These are phyloP conservation scores for Novakomyces olei DNA, from an alignment of 805 yeast species.

Conservation along the genomic window DNA sequence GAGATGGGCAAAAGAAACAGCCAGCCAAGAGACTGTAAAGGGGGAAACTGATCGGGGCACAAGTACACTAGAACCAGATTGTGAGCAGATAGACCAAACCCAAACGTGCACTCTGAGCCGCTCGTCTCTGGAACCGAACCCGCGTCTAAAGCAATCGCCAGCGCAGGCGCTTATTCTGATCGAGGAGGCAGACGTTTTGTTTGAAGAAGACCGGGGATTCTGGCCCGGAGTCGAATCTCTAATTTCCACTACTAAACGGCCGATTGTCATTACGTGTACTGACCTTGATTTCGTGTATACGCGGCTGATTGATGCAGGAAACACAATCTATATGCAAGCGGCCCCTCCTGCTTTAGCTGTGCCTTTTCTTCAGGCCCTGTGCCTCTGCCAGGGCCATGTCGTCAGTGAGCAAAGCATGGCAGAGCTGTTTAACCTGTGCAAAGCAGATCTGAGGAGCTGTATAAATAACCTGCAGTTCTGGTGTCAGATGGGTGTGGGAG, in stretches of 20 bases:
- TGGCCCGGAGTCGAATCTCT: constrained; percentile 53
- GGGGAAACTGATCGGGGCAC: too few relatives aligned
- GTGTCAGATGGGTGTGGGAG: constrained; percentile 13
- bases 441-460: constrained; percentile 12
- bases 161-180: constrained; percentile 58
- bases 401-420: constrained; percentile 10
- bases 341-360: constrained; percentile 8
- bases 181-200: constrained; percentile 69
- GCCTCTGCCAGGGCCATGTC: constrained; percentile 18
- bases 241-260: constrained; percentile 39
- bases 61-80: too few relatives aligned
- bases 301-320: constrained; percentile 21
- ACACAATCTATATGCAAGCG: constrained; percentile 17
- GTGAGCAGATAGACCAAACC: constrained; percentile 6
- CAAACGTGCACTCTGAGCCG: too few relatives aligned
- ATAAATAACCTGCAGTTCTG: constrained; percentile 11
- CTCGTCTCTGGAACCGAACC: too few relatives aligned
- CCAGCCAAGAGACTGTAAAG: too few relatives aligned
- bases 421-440: constrained; percentile 6
- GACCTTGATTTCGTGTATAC: constrained; percentile 30
- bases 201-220: constrained; percentile 55
- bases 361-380: constrained; percentile 15
- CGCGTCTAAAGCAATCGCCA: too few relatives aligned
- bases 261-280: constrained; percentile 45
- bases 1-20: too few relatives aligned